Evolutionary conservation across 164 flowering plant genomes (phyloP), one percentile per base, ranked within the genome.

Genomic region (Magnolia officinalis): DNA sequence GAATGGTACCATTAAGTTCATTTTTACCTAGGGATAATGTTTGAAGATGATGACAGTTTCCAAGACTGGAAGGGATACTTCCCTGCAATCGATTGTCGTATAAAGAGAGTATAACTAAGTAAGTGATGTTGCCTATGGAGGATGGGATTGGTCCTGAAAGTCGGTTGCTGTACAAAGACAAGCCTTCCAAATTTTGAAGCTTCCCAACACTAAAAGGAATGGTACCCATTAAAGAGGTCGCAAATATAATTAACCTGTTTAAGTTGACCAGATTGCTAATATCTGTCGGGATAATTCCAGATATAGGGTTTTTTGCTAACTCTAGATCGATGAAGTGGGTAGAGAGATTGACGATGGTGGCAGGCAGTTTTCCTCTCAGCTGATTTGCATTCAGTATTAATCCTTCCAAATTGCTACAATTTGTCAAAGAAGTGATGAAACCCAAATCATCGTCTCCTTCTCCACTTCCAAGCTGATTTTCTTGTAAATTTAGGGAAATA

Each of bases 271-370:
- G 82, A 26, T 63, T 65, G n/a, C 85, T 81, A 9, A 89, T 80
- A 1, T 82, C 71, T 66, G 13, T n/a, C 80, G 92, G 92, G 21
- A 89, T 82, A 1, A 71, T 63, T 0, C 92, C 91, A 20, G 50
- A 70, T 4, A 88, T 76, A 5, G 55, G 45, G 50, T 87, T 88
- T 0, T 4, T 0, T 11, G 55, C 75, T 26, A 82, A 87, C 81
- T 83, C 71, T 73, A 77, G 79, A 2, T 84, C 20, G 1, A 68
- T 45, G 8, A 86, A 79, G 19, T 0, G 52, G 11, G 73, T 82
- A 4, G 91, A 87, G n/a, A 90, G 86, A 76, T 88, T 85, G 20
- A 85, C 88, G 6, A 87, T 75, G 13, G 91, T 83, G 10, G 77
- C 78, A 1, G 90, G 90, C 63, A 90, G 69, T 1, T n/a, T 70